Conservation (phyloP, 2,329 filamentous ascomycete genomes). For the Ascomycota sp. region DNA sequence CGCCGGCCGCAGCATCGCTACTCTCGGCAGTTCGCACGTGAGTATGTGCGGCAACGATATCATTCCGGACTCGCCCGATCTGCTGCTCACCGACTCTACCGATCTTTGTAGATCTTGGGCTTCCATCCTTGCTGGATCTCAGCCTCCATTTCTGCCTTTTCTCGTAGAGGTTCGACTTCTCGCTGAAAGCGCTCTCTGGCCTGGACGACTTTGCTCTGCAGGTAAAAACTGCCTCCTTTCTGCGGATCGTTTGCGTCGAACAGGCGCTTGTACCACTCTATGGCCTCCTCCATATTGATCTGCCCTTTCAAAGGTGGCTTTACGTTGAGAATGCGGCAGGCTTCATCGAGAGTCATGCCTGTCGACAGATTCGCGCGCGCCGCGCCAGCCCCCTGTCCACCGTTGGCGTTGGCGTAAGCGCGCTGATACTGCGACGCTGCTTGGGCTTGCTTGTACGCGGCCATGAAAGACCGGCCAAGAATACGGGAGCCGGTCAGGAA, state of each 20-base stretch:
- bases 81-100: slow-evolving; percentile 18
- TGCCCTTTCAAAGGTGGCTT: slow-evolving; percentile 59
- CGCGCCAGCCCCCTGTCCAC: slow-evolving; percentile 23
- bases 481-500: slow-evolving; percentile 80
- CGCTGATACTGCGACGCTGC: slow-evolving; percentile 69
- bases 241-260: slow-evolving; percentile 90
- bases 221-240: slow-evolving; percentile 92
- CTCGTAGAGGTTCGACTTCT: slow-evolving; percentile 54
- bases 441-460: slow-evolving; percentile 89
- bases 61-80: too few species aligned
- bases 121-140: slow-evolving; percentile 77
- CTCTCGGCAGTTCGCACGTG: too few species aligned
- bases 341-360: slow-evolving; percentile 84
- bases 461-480: slow-evolving; percentile 76
- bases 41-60: too few species aligned
- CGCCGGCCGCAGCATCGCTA: too few species aligned
- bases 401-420: slow-evolving; percentile 43
- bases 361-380: slow-evolving; percentile 36
- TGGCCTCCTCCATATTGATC: slow-evolving; percentile 58
- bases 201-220: slow-evolving; percentile 89
- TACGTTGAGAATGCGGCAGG: slow-evolving; percentile 92
- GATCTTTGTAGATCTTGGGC: slow-evolving; percentile 85
- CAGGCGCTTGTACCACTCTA: slow-evolving; percentile 77
- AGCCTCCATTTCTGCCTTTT: slow-evolving; percentile 52
- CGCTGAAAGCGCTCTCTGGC: slow-evolving; percentile 83